A percentile compares a stretch with the other conserved stretches of the same genome.
These are phyloP conservation scores for Letharia columbiana DNA, from an alignment of 495 filamentous ascomycete species.

Conservation along the genomic window DNA sequence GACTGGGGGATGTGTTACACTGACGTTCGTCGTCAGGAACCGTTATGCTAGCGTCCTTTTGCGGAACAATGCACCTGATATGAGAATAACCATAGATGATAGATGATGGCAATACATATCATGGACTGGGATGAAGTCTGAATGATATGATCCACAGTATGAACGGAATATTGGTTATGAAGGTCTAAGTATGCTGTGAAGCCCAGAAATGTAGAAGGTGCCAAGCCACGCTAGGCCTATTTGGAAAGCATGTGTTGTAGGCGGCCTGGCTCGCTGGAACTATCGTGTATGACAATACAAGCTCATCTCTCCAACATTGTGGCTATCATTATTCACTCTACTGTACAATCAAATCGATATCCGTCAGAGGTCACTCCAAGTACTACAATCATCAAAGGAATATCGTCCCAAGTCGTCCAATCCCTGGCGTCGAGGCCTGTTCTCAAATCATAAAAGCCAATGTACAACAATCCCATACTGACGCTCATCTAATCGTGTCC, in stretches of 20 bases:
- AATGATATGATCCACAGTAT: too few relatives aligned
- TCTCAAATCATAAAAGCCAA: slow-evolving; percentile 3
- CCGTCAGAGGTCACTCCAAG: background rate
- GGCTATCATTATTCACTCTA: background rate
- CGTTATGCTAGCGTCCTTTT: slow-evolving; percentile 9
- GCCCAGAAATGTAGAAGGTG: too few relatives aligned
- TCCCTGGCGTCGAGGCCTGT: background rate
- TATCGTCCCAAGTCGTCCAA: slow-evolving; percentile 1
- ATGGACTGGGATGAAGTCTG: too few relatives aligned
- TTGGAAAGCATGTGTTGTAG: too few relatives aligned
- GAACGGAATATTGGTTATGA: too few relatives aligned
- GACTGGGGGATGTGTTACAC: background rate
- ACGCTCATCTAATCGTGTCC: slow-evolving; percentile 51
- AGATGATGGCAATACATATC: background rate
- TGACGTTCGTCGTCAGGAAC: slow-evolving; percentile 9
- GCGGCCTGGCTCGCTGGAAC: too few relatives aligned
- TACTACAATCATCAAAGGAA: background rate
- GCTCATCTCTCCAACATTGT: background rate
- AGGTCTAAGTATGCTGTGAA: too few relatives aligned
- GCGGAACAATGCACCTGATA: slow-evolving; percentile 8
- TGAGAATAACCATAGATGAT: background rate
- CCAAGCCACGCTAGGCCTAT: too few relatives aligned
- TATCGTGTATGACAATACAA: too few relatives aligned
- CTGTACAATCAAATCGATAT: background rate
- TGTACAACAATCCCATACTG: background rate